Conservation (phyloP, 1,139 yeast species). For the Blastobotrys serpentis region DNA sequence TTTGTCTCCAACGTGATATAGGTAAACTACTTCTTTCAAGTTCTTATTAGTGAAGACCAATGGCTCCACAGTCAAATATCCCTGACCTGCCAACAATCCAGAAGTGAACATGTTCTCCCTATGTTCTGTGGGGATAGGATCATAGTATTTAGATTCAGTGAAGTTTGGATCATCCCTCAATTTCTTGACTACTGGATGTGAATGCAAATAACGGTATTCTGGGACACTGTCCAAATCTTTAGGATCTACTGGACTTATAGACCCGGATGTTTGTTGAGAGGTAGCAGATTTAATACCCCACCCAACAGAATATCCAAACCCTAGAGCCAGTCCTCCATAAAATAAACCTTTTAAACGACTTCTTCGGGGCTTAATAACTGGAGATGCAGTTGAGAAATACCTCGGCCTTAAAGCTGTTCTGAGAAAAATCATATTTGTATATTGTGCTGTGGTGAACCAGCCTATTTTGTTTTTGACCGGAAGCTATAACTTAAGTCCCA, state of each 20-base stretch:
- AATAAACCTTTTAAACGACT: constrained; percentile 3
- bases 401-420: not conserved
- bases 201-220: constrained; percentile 25
- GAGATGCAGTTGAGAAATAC: not conserved
- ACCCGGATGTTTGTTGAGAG: too few species aligned
- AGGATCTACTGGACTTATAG: too few species aligned
- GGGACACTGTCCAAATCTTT: constrained; percentile 1
- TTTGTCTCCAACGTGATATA: constrained; percentile 68
- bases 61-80: constrained; percentile 32
- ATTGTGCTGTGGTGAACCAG: not conserved
- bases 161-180: constrained; percentile 24
- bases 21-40: constrained; percentile 33
- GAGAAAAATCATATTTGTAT: not conserved
- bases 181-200: constrained; percentile 25
- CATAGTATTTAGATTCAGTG: constrained; percentile 28
- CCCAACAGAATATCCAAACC: constrained; percentile 6
- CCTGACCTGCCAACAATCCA: constrained; percentile 30
- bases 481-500: too few species aligned
- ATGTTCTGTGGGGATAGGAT: constrained; percentile 29
- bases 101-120: constrained; percentile 31
- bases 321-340: constrained; percentile 6
- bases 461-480: not conserved
- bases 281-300: constrained; percentile 1
- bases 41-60: constrained; percentile 27
- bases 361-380: not conserved